phyloP scores from a whole-genome alignment of 164 flowering plant species.

The Vitis rotundifolia region DNA sequence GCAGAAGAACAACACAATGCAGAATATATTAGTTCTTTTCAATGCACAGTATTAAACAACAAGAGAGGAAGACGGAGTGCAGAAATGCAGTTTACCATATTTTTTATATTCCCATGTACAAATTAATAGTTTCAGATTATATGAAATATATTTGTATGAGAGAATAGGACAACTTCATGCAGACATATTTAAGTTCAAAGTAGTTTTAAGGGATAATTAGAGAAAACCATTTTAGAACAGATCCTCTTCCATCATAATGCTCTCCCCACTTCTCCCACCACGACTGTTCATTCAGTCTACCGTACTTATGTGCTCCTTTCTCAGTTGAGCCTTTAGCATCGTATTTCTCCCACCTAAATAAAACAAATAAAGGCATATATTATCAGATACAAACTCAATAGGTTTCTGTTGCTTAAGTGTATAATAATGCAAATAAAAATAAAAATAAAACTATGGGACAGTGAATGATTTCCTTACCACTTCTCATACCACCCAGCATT shows the following conservation, averaged over 20 bases:
- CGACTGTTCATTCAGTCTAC: conserved; percentile 92
- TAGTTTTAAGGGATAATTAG: not conserved
- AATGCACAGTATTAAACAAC: no score
- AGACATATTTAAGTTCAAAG: not conserved
- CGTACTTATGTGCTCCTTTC: conserved; percentile 97
- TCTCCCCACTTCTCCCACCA: conserved; percentile 99
- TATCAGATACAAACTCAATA: conserved; percentile 1
- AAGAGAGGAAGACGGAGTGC: no score
- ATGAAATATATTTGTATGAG: no score
- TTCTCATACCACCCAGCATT: conserved; percentile 98
- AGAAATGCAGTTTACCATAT: no score
- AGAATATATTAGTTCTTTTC: no score
- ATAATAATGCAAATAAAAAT: not conserved
- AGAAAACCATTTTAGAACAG: conserved; percentile 86
- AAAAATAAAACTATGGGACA: not conserved
- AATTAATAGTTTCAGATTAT: no score
- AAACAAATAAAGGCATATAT: not conserved
- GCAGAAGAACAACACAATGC: no score
- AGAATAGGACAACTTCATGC: not conserved
- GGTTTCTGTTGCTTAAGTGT: not conserved
- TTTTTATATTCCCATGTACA: no score
- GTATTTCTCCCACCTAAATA: conserved; percentile 93
- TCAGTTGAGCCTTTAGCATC: conserved; percentile 99
- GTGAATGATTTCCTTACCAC: conserved; percentile 54
- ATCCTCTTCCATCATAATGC: conserved; percentile 94